phyloP scores from a whole-genome alignment of 352 stramenopile genomes.

The Phytophthora kernoviae region DNA sequence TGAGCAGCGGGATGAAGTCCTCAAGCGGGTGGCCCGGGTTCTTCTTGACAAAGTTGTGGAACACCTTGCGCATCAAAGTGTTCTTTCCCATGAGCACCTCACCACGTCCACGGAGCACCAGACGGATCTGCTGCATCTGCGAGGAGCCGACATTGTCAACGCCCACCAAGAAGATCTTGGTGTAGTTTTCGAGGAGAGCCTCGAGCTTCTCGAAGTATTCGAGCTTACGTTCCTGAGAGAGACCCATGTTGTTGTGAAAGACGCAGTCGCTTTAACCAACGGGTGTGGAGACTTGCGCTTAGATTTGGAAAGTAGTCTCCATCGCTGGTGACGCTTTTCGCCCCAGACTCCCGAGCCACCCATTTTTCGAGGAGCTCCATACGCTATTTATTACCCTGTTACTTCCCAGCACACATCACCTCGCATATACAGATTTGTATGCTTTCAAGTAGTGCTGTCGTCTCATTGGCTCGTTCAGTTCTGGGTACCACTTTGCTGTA shows the following conservation, averaged over 20 bases:
- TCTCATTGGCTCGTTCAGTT: constrained; percentile 21
- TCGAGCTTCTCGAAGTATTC: constrained; percentile 98
- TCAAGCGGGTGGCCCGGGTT: constrained; percentile 96
- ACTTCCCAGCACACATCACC: constrained; percentile 5
- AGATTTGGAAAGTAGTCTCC: constrained; percentile 48
- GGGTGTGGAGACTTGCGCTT: constrained; percentile 85
- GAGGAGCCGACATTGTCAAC: constrained; percentile 99
- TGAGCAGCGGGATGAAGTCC: constrained; percentile 84
- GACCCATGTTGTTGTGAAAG: constrained; percentile 84
- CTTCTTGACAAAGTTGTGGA: constrained; percentile 96
- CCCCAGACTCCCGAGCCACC: constrained; percentile 33
- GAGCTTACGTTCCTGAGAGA: constrained; percentile 97
- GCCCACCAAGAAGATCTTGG: constrained; percentile 98
- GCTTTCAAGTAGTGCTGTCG: not conserved
- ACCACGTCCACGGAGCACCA: constrained; percentile 93
- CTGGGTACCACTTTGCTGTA: constrained; percentile 11
- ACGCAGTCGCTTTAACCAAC: constrained; percentile 91
- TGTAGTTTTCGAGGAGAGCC: constrained; percentile 95
- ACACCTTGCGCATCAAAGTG: constrained; percentile 99
- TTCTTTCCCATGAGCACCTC: constrained; percentile 99
- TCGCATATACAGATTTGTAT: constrained; percentile 25
- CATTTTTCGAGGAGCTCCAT: constrained; percentile 21
- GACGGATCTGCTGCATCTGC: constrained; percentile 99
- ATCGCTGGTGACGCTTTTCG: not conserved
- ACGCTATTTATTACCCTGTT: not conserved